Base-by-base conservation (phyloP, 2,329 filamentous ascomycete species). In the Pseudogymnoascus sp. region DNA sequence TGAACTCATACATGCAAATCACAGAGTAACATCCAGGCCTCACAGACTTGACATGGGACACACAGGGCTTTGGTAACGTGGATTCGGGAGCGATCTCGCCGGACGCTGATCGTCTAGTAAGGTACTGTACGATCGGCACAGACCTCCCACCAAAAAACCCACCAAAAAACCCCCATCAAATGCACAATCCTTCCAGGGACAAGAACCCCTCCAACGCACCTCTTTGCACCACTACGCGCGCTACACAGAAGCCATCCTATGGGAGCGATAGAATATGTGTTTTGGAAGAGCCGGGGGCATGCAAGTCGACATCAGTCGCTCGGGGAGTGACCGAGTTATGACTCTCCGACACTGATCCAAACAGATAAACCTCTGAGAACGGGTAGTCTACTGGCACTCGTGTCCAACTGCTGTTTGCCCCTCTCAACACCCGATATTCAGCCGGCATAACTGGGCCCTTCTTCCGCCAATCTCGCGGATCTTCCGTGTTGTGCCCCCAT, bases 81-180 rank as follows among this genome's bases (percentile, higher is more conserved):
- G 50, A 35, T 33, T 56, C 50, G 50, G 50, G 29, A 56, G 50
- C 50, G 50, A 56, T 56, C 50, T 56, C 50, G 50, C 50, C 50
- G 29, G 50, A 56, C 13, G 50, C n/a, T 56, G 50, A 56, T 56
- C 50, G 13, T 9, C 17, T 56, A 33, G 50, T 9, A 33, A 56
- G 50, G 50, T 56, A 56, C 50, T 33, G 50, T 56, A 56, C 50
- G 50, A 56, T 56, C 50, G 50, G 50, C 50, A 56, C 50, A 56
- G 50, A 56, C 50, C 29, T 33, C 17, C 50, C 50, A 56, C 50
- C 26, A 56, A 46, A 46, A 56, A 19, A 5, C 19, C 50, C 29
- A 26, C 50, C 50, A 46, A 46, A 56, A 19, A 5, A 33, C 50
- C 29, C 46, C 50, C 50, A 56, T 13, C 11, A 11, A 33, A 56